phyloP scores from a whole-genome alignment of 306 rosid genomes.

The Urtica urens region DNA sequence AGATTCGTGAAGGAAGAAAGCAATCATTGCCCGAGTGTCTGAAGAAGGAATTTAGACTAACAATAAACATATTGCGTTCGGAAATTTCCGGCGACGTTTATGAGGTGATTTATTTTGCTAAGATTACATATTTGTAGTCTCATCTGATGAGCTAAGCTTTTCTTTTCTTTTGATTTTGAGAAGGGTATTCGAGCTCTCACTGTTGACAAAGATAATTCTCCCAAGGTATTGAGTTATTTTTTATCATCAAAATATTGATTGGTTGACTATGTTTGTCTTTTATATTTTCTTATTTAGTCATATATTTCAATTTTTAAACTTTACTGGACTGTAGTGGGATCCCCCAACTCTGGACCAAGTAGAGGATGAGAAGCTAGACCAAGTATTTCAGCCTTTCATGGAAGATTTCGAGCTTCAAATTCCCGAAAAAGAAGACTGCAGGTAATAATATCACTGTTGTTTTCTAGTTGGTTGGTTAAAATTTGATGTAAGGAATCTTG shows the following conservation, averaged over 20 bases:
- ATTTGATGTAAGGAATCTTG: neutral
- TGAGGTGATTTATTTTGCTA: slow-evolving; percentile 50
- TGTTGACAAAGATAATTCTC: slow-evolving; percentile 87
- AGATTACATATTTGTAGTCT: neutral
- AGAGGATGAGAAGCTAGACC: slow-evolving; percentile 36
- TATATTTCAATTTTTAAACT: slow-evolving; percentile 5
- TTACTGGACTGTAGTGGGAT: slow-evolving; percentile 45
- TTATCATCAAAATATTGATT: neutral
- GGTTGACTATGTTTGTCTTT: neutral
- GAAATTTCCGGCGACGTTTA: slow-evolving; percentile 72
- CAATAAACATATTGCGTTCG: slow-evolving; percentile 52
- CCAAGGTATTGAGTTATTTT: slow-evolving; percentile 45
- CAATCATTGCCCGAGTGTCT: slow-evolving; percentile 66
- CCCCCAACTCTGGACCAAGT: slow-evolving; percentile 59
- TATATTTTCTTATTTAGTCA: neutral
- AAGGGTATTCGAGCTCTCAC: slow-evolving; percentile 94
- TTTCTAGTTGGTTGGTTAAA: neutral
- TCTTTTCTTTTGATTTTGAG: slow-evolving; percentile 21
- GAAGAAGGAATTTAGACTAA: slow-evolving; percentile 70
- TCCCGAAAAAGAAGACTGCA: slow-evolving; percentile 45
- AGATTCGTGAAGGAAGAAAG: slow-evolving; percentile 76
- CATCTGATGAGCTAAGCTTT: slow-evolving; percentile 16
- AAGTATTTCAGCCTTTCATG: slow-evolving; percentile 44
- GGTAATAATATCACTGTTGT: slow-evolving; percentile 27
- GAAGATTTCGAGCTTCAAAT: slow-evolving; percentile 68